Evolutionary conservation across 164 flowering plant genomes (phyloP), one percentile per base, ranked within the genome.

Genomic region (Magnolia changhungtana): DNA sequence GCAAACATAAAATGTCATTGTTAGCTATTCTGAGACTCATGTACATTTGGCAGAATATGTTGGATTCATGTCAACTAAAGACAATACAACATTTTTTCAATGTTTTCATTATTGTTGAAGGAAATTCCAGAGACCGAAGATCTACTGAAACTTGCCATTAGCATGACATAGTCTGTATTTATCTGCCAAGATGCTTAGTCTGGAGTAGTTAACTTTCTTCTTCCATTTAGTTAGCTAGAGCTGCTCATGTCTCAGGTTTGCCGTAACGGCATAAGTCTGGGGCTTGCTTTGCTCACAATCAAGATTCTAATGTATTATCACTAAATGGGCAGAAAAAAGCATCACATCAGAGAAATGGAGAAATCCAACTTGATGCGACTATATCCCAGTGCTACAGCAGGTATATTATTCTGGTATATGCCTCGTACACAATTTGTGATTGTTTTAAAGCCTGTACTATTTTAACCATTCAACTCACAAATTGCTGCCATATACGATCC

Each of bases 241-340:
- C 61, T 55, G 61, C 61, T 55, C 61, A 55, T 55, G 61, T 55
- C 61, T 55, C 4, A 55, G 61, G 61, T 55, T 55, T 55, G 13
- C 61, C 18, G 19, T 16, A 55, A 16, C 7, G 45, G 45, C 45
- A 37, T 3, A 37, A 37, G 45, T 4, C 45, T 37, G 61, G 14
- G 16, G 18, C 3, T 55, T 55, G 61, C 18, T 55, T 55, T 55
- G 13, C 61, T 13, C 18, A 16, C 61, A 11, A 55, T 55, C 61
- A 55, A 55, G 61, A 55, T 55, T 55, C 61, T 55, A 29, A 68
- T 66, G 24, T 21, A 13, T 68, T 67, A 31, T 75, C 61, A 64
- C 72, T 29, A 70, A 75, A 74, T 83, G 74, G 55, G 73, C 89
- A 91, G 97, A 93, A 84, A 80, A 88, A 77, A 71, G 84, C 83